phyloP scores from a whole-genome alignment of 2,329 filamentous ascomycete species.

The Botrytis squamosa region DNA sequence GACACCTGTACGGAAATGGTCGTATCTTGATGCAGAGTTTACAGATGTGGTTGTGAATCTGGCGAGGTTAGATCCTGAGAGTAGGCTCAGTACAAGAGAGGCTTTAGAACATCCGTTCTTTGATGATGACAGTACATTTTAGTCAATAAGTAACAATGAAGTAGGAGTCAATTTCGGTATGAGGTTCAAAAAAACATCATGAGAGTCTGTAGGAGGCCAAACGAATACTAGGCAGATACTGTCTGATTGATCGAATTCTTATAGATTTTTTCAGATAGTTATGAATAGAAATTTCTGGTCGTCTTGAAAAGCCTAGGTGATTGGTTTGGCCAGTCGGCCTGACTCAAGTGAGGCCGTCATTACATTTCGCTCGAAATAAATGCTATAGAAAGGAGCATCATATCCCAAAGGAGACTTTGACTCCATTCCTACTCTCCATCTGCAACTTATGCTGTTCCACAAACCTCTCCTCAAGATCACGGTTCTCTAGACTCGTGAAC shows the following conservation, averaged over 20 bases:
- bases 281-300: no score
- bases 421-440: not conserved
- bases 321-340: no score
- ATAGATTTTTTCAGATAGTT: no score
- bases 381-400: not conserved
- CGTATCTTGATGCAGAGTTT: not conserved
- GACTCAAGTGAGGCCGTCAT: no score
- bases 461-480: not conserved
- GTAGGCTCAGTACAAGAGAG: not conserved
- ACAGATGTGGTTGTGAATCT: not conserved
- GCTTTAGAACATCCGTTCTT: not conserved
- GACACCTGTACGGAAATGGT: not conserved
- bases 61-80: not conserved
- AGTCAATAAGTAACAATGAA: not conserved
- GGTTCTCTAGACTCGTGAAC: not conserved
- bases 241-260: no score
- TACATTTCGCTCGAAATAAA: not conserved
- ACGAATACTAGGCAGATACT: no score
- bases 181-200: not conserved
- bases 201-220: not conserved
- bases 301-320: no score
- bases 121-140: accelerated
- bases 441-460: not conserved
- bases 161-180: accelerated
- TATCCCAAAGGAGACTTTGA: not conserved